Base-by-base conservation (phyloP, 805 yeast genomes). In the Saturnispora sekii region DNA sequence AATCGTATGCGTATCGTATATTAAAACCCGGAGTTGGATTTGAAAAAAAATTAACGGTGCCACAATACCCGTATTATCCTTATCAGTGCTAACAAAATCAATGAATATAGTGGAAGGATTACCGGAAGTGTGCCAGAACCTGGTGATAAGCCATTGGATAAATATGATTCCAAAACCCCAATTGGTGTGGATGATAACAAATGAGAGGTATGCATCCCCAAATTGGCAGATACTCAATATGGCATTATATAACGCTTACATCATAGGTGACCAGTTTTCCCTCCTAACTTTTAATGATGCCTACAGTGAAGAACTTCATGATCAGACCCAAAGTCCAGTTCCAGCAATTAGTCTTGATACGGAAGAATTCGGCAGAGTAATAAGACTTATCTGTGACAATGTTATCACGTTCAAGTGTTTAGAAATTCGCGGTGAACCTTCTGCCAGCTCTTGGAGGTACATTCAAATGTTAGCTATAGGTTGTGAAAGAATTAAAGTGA, bases 391-490 rank as follows among this genome's bases (percentile, higher is more conserved):
- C 32, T 39, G 45, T 2, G 32, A 29, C 14, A 42, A 42, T 31
- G 10, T 26, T 18, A 29, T 42, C 17, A 35, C 45, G 5, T 35
- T 42, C 17, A 42, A 42, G 28, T 12, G 21, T 15, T 28, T 42
- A 31, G 40, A 42, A 42, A 42, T 42, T 4, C 30, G 40, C 10
- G 35, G 31, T 3, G 29, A 21, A 8, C 45, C 45, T 5, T 42
- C 45, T 6, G 26, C 40, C 6, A 9, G 12, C n/a, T 28, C 32
- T n/a, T 42, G 45, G 45, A 42, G 45, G 26, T 35, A 9, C 15
- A 35, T 42, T 35, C 45, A 35, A 21, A 42, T 42, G 45, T 31
- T 42, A 18, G 35, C 45, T 18, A 30, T 10, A 30, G 45, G 45
- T 7, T 42, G 45, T 21, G 40, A 42, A 30, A 42, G 26, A n/a